Conservation (phyloP, 495 filamentous ascomycete species). For the Podospora australis region DNA sequence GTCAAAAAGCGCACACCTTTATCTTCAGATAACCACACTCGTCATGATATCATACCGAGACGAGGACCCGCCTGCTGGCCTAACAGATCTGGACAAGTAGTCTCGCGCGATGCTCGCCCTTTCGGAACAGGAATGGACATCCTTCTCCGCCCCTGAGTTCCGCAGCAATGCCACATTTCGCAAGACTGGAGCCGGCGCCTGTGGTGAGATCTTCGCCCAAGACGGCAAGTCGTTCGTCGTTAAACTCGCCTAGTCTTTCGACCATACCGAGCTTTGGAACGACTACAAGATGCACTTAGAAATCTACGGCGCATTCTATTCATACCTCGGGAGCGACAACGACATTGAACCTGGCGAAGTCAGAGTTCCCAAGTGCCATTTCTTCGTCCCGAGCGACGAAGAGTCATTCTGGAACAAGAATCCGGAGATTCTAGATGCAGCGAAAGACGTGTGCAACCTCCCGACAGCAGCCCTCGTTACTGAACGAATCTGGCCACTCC, state of each 20-base stretch:
- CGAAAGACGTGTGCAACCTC: conserved; percentile 2
- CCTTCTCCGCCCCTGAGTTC: background rate
- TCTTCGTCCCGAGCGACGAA: background rate
- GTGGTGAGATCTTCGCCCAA: conserved; percentile 12
- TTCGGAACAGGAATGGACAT: too few species aligned
- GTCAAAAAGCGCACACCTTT: too few species aligned
- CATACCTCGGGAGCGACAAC: background rate
- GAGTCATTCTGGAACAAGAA: background rate
- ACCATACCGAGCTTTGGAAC: conserved; percentile 5
- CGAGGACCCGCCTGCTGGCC: background rate
- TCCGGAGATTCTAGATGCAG: background rate
- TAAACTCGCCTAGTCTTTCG: conserved; percentile 9
- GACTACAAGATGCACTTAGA: conserved; percentile 1
- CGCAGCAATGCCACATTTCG: background rate
- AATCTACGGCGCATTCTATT: background rate
- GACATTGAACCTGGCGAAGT: too few species aligned
- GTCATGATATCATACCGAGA: background rate
- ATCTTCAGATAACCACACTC: too few species aligned
- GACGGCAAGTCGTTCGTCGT: background rate
- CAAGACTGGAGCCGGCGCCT: conserved; percentile 20
- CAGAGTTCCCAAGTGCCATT: background rate
- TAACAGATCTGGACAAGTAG: background rate
- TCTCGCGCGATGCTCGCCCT: too few species aligned
- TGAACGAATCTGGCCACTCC: conserved; percentile 9
- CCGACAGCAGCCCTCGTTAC: conserved; percentile 5